Percentiles rank a stretch among this genome's conserved stretches.
phyloP scores from a whole-genome alignment of 179 eudicot species.

The Carnegiea gigantea region DNA sequence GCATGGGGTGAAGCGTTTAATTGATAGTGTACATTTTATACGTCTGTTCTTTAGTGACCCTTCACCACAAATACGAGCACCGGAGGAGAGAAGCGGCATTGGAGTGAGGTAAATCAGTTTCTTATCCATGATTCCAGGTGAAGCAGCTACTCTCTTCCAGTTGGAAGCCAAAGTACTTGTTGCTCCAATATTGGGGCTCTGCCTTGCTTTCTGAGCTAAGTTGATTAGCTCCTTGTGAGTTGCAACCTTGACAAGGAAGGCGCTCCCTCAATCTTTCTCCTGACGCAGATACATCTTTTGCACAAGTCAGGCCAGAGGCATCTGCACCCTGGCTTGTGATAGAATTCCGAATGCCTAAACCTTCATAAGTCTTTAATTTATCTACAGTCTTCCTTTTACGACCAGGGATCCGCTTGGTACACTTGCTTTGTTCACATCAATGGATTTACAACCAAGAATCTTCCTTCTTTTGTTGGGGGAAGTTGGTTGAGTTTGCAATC shows the following conservation, averaged over 20 bases:
- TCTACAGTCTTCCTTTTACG: constrained; percentile 48
- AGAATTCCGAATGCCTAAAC: constrained; percentile 39
- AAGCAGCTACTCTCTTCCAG: constrained; percentile 83
- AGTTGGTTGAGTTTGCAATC: constrained; percentile 34
- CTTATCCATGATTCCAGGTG: constrained; percentile 49
- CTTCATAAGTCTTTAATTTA: constrained; percentile 35
- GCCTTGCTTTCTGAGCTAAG: constrained; percentile 74
- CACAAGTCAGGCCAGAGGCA: constrained; percentile 85
- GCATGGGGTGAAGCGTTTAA: constrained; percentile 40
- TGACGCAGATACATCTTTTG: constrained; percentile 75
- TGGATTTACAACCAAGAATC: constrained; percentile 33
- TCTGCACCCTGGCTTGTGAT: constrained; percentile 89
- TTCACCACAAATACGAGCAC: constrained; percentile 60
- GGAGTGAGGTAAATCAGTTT: constrained; percentile 61
- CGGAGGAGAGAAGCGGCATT: constrained; percentile 73
- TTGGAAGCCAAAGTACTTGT: constrained; percentile 52
- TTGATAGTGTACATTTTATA: constrained; percentile 16
- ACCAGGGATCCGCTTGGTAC: constrained; percentile 29
- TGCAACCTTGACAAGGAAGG: constrained; percentile 62
- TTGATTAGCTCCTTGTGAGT: constrained; percentile 53
- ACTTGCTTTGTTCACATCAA: constrained; percentile 34
- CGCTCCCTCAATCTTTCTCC: constrained; percentile 77
- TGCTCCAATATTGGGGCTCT: constrained; percentile 42
- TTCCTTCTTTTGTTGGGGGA: constrained; percentile 52
- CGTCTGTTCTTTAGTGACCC: constrained; percentile 62